These are phyloP conservation scores for Globisporangium emineosum DNA, from an alignment of 352 stramenopile species.

Conservation along the genomic window DNA sequence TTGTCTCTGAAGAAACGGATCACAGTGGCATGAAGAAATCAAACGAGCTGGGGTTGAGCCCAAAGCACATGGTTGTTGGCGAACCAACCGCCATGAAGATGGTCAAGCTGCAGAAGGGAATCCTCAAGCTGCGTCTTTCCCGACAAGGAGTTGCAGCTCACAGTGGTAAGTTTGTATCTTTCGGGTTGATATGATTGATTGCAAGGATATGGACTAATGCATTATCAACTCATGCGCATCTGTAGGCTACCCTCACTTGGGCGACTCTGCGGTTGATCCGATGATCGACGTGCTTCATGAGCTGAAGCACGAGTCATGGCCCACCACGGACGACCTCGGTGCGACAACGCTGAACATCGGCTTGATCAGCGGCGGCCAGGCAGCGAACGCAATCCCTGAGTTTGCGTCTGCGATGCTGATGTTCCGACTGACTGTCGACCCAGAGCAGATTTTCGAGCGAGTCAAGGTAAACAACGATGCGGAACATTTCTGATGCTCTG, in stretches of 20 bases:
- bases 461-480: constrained; percentile 38
- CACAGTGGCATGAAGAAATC: constrained; percentile 88
- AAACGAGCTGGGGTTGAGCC: constrained; percentile 70
- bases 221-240: background rate
- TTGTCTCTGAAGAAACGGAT: constrained; percentile 87
- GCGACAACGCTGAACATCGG: constrained; percentile 85
- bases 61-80: constrained; percentile 75
- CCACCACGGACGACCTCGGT: constrained; percentile 73
- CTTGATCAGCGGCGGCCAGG: constrained; percentile 74
- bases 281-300: constrained; percentile 83
- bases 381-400: constrained; percentile 80
- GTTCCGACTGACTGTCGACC: constrained; percentile 80
- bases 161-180: constrained; percentile 38
- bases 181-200: background rate
- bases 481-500: background rate
- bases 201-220: background rate
- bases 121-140: constrained; percentile 79
- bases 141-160: constrained; percentile 74
- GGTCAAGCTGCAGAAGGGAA: constrained; percentile 85
- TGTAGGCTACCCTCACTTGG: constrained; percentile 73
- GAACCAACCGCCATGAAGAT: constrained; percentile 81
- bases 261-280: constrained; percentile 79
- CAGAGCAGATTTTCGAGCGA: constrained; percentile 62
- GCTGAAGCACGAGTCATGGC: constrained; percentile 76
- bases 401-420: constrained; percentile 85